These are phyloP conservation scores for Cardamine occulta DNA, from an alignment of 345 rosid species.

Conservation along the genomic window DNA sequence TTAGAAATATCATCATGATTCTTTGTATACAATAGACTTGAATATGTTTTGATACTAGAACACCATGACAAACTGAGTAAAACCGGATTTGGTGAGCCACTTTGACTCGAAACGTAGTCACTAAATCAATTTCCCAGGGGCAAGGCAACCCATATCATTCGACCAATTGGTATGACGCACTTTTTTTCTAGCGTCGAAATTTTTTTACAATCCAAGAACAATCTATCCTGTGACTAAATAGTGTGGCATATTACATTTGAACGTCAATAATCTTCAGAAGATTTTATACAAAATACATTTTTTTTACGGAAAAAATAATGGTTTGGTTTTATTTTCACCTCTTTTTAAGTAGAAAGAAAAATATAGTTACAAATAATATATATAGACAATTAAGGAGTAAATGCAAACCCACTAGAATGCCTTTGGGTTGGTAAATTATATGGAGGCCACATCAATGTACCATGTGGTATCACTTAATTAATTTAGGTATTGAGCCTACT, in stretches of 20 bases:
- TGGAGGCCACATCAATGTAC: conserved; percentile 44
- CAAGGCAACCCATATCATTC: too few species aligned
- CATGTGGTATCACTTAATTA: conserved; percentile 31
- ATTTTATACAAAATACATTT: not conserved
- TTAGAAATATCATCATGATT: not conserved
- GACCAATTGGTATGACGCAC: not conserved
- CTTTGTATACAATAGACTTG: not conserved
- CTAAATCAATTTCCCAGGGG: not conserved
- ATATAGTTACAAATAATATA: not conserved
- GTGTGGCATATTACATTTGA: not conserved
- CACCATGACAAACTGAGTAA: not conserved
- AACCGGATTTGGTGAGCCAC: not conserved
- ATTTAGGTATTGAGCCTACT: conserved; percentile 27
- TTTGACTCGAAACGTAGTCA: not conserved
- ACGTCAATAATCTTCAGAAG: not conserved
- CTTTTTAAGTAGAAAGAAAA: not conserved
- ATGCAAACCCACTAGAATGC: conserved; percentile 23
- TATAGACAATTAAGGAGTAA: conserved; percentile 18
- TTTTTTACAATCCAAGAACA: too few species aligned
- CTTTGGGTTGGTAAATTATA: conserved; percentile 37
- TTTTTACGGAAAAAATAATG: not conserved
- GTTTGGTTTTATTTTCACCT: conserved; percentile 2
- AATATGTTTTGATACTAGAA: not conserved
- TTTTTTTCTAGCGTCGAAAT: not conserved
- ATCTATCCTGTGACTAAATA: not conserved